These are phyloP conservation scores for Yamadazyma kitorensis DNA, from an alignment of 805 yeast genomes.

Conservation along the genomic window DNA sequence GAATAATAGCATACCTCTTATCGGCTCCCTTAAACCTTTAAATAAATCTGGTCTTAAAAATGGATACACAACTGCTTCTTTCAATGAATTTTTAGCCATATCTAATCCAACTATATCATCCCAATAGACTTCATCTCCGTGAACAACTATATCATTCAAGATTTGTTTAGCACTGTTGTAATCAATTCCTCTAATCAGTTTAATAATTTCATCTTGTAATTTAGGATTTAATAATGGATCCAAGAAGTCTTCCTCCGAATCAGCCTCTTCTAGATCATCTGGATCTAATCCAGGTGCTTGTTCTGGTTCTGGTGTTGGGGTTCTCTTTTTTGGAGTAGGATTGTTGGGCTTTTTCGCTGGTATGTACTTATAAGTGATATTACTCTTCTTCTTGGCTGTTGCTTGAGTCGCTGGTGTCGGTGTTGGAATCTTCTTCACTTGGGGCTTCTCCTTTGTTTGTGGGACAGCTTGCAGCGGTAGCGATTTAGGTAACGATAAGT, in stretches of 20 bases:
- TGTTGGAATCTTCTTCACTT: background rate
- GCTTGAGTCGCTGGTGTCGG: constrained; percentile 4
- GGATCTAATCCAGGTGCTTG: constrained; percentile 6
- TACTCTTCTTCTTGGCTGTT: constrained; percentile 20
- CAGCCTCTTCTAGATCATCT: constrained; percentile 8
- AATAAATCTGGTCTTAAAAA: constrained; percentile 91
- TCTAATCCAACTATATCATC: constrained; percentile 92
- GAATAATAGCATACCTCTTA: constrained; percentile 91
- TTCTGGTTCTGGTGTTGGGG: constrained; percentile 7
- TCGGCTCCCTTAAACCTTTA: constrained; percentile 88
- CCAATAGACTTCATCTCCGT: constrained; percentile 92
- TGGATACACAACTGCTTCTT: constrained; percentile 95
- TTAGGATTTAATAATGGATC: constrained; percentile 19
- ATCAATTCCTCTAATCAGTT: constrained; percentile 70
- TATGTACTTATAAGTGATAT: constrained; percentile 32
- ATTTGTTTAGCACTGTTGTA: constrained; percentile 77
- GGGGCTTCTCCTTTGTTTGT: background rate
- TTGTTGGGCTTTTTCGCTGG: constrained; percentile 9
- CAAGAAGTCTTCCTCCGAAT: constrained; percentile 26
- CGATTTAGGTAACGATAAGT: constrained; percentile 8
- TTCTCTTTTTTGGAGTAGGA: constrained; percentile 3
- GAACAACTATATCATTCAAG: constrained; percentile 80
- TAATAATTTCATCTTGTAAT: constrained; percentile 39
- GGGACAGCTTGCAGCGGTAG: constrained; percentile 4
- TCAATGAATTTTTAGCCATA: constrained; percentile 81